These are phyloP conservation scores for Apophysomyces ossiformis DNA, from an alignment of 371 early-diverging fungal species.

Conservation along the genomic window DNA sequence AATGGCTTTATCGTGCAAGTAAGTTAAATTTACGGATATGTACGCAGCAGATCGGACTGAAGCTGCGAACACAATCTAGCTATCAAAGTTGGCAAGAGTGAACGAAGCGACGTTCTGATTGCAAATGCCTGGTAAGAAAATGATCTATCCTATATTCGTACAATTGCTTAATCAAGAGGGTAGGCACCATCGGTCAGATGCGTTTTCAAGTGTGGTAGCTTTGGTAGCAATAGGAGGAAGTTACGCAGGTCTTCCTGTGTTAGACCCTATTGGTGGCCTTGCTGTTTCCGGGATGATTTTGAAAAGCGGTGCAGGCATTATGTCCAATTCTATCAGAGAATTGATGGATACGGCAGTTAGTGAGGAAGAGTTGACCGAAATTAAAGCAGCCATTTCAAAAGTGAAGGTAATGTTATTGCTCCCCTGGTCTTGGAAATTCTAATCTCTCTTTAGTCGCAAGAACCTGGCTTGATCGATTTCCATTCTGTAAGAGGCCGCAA, in stretches of 20 bases:
- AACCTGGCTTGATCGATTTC: constrained; percentile 39
- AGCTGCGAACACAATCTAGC: constrained; percentile 29
- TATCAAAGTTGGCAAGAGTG: constrained; percentile 63
- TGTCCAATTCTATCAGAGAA: constrained; percentile 45
- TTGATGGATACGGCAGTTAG: constrained; percentile 50
- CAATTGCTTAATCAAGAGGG: neutral
- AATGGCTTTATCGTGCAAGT: constrained; percentile 68
- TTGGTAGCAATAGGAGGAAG: constrained; percentile 66
- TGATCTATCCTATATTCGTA: neutral
- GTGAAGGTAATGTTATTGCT: constrained; percentile 31
- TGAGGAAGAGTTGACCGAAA: constrained; percentile 30
- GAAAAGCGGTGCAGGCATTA: constrained; percentile 58
- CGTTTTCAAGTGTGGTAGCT: constrained; percentile 68
- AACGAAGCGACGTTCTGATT: constrained; percentile 67
- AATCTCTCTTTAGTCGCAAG: constrained; percentile 22
- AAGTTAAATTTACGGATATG: constrained; percentile 15
- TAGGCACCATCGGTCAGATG: constrained; percentile 77
- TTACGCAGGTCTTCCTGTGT: constrained; percentile 63
- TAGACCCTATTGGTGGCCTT: constrained; percentile 72
- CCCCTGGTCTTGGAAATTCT: neutral
- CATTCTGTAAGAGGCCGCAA: constrained; percentile 56
- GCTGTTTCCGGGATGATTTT: constrained; percentile 65
- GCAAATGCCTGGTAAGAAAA: constrained; percentile 71
- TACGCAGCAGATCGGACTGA: neutral
- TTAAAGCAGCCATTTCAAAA: constrained; percentile 25